Percentiles rank a stretch among this genome's conserved stretches.
phyloP scores from a whole-genome alignment of 306 rosid genomes.

The Malus orientalis region DNA sequence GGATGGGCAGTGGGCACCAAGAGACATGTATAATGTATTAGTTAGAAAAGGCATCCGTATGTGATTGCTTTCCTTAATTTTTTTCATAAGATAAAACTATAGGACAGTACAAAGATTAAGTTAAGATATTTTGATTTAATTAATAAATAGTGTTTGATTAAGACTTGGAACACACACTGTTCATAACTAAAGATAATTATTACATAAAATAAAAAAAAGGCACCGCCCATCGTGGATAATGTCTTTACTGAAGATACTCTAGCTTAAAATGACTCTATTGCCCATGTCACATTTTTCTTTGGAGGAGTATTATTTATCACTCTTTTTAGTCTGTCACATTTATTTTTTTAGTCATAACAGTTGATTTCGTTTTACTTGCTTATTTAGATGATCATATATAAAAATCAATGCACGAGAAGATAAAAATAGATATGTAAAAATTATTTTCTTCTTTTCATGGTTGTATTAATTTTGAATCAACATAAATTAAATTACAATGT shows the following conservation, averaged over 20 bases:
- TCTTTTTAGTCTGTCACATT: too few relatives aligned
- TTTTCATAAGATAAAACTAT: background rate
- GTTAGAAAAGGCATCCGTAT: background rate
- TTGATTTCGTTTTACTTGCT: too few relatives aligned
- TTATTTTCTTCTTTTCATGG: too few relatives aligned
- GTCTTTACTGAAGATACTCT: background rate
- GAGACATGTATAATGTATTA: background rate
- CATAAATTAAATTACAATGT: too few relatives aligned
- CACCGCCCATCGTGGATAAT: background rate
- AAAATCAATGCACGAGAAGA: too few relatives aligned
- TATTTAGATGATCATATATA: too few relatives aligned
- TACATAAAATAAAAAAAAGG: background rate
- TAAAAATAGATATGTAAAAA: too few relatives aligned
- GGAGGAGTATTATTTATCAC: too few relatives aligned
- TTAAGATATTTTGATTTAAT: background rate
- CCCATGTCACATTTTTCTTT: too few relatives aligned
- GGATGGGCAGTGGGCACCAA: background rate
- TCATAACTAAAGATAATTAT: background rate
- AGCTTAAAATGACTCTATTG: too few relatives aligned
- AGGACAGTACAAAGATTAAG: background rate
- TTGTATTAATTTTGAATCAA: too few relatives aligned
- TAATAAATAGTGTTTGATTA: background rate
- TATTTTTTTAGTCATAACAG: too few relatives aligned
- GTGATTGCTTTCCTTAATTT: background rate
- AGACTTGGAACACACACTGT: background rate